Percentiles rank a stretch among this genome's conserved stretches.
Conservation (phyloP, 805 yeast genomes). For the Kazachstania africana region DNA sequence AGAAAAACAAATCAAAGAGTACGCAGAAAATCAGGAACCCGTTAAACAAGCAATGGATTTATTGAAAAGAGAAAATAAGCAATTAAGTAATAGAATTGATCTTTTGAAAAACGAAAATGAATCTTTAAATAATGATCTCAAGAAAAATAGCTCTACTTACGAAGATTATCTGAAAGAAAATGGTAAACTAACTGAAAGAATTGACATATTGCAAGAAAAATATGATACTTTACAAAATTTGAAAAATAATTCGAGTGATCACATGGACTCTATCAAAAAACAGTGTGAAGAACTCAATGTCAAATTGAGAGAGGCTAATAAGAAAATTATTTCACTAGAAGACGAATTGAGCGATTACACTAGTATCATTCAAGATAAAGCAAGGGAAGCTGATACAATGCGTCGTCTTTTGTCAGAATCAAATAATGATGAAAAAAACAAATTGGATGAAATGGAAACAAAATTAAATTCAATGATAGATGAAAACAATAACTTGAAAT, state of each 20-base stretch:
- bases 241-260: constrained; percentile 31
- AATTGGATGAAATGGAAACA: constrained; percentile 42
- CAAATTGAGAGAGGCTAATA: constrained; percentile 53
- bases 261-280: constrained; percentile 40
- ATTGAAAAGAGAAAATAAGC: constrained; percentile 24
- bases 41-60: constrained; percentile 20
- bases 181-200: constrained; percentile 32
- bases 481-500: constrained; percentile 51
- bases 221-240: constrained; percentile 28
- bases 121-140: constrained; percentile 27
- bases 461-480: constrained; percentile 42
- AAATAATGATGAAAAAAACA: constrained; percentile 44
- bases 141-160: constrained; percentile 28
- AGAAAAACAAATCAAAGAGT: constrained; percentile 32
- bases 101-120: constrained; percentile 29
- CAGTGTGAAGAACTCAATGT: constrained; percentile 63
- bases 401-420: constrained; percentile 57
- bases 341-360: constrained; percentile 76
- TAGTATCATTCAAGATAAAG: constrained; percentile 63
- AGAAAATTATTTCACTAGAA: constrained; percentile 53
- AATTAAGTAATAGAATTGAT: constrained; percentile 21
- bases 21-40: constrained; percentile 17
- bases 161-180: constrained; percentile 29
- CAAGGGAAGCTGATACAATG: constrained; percentile 65
- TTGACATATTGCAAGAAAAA: constrained; percentile 29